Evolutionary conservation across 495 filamentous ascomycete genomes (phyloP), one percentile per base, ranked within the genome.

Genomic region (Margaritispora aquatica): DNA sequence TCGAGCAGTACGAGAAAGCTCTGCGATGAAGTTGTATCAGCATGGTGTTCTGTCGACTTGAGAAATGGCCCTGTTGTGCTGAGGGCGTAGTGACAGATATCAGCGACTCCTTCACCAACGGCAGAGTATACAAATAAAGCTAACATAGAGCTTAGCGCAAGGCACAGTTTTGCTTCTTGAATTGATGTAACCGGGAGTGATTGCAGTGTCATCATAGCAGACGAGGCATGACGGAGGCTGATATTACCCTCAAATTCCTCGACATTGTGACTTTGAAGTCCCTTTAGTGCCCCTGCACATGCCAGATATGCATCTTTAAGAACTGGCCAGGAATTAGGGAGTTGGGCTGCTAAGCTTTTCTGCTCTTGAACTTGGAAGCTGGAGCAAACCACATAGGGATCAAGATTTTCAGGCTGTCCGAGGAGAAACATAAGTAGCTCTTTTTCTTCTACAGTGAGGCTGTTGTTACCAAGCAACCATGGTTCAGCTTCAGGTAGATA

Each of bases 301-400:
- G 65, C 65, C 29, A 67, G 62, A 48, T 58, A 60, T 17, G 57
- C 65, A 51, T 67, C 63, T 26, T 56, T 57, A 26, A 67, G 63
- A 31, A 57, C 38, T 47, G 59, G 51, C 46, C 54, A 54, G 31
- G 65, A 58, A 38, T 56, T 41, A 5, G 56, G 62, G 22, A 67
- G 50, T n/a, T 49, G 59, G 21, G 50, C 54, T 9, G 54, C 55
- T 22, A 67, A 29, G 51, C 51, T 54, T 44, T 51, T 31, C 23
- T 63, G 65, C 59, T 58, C 50, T n/a, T 11, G 52, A 29, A 61
- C 65, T 57, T 57, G 36, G 55, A 67, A 65, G 65, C 62, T 56
- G 19, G 65, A 31, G 55, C 51, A 36, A 9, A 65, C 55, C n/a
- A 60, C 59, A 57, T 61, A 63, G 20, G 46, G 21, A 17, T 67